A percentile compares a stretch with the other conserved stretches of the same genome.
Evolutionary conservation across 805 yeast species (phyloP).

Genomic region (Dipodascopsis uninucleata): DNA sequence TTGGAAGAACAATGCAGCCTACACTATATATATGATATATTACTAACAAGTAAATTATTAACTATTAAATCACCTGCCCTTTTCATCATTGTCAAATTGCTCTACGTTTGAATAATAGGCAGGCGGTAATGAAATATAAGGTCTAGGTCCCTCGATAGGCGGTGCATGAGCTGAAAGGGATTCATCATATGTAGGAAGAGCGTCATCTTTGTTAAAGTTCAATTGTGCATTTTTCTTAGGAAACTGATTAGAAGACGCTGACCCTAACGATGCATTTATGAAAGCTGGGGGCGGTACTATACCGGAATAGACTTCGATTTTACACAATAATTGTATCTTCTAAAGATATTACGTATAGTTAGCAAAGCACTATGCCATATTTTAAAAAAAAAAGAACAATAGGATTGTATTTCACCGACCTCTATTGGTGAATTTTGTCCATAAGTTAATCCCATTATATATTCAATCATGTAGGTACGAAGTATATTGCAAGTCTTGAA

Average conservation of each 20-base stretch:
- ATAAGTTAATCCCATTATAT: slow-evolving; percentile 36
- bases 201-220: no score
- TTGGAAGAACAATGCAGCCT: no score
- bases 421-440: slow-evolving; percentile 42
- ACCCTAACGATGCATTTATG: slow-evolving; percentile 6
- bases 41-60: background rate
- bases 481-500: slow-evolving; percentile 55
- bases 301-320: slow-evolving; percentile 22
- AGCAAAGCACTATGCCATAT: background rate
- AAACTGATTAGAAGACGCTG: no score
- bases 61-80: background rate
- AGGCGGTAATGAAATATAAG: slow-evolving; percentile 13
- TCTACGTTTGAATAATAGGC: slow-evolving; percentile 15
- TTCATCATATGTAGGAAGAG: slow-evolving; percentile 24
- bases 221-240: no score
- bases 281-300: slow-evolving; percentile 21
- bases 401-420: slow-evolving; percentile 29
- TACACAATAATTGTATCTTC: slow-evolving; percentile 11
- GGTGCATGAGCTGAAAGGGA: slow-evolving; percentile 9
- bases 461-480: slow-evolving; percentile 42
- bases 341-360: slow-evolving; percentile 1
- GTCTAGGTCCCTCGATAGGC: slow-evolving; percentile 22
- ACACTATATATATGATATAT: background rate
- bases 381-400: background rate
- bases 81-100: slow-evolving; percentile 17